phyloP scores from a whole-genome alignment of 2,329 filamentous ascomycete species.

The Aspergillus candidus region DNA sequence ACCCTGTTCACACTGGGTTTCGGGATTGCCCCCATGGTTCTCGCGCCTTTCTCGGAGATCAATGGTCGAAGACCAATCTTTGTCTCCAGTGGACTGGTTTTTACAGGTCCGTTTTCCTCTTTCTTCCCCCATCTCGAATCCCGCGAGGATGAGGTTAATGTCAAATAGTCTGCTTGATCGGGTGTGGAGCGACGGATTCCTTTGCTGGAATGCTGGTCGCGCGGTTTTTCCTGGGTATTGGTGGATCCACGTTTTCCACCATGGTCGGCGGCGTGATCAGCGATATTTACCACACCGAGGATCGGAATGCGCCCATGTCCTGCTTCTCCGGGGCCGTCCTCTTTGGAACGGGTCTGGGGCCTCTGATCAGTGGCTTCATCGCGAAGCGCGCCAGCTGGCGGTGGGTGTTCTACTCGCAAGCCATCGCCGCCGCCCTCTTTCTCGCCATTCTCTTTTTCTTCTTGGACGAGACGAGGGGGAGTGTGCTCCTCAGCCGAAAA shows the following conservation, averaged over 20 bases:
- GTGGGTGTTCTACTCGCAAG: constrained; percentile 81
- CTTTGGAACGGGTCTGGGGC: constrained; percentile 68
- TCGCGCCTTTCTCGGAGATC: constrained; percentile 79
- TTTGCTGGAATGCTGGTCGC: constrained; percentile 67
- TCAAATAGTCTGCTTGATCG: constrained; percentile 53
- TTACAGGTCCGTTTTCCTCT: constrained; percentile 40
- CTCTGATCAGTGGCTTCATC: constrained; percentile 63
- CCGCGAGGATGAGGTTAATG: constrained; percentile 1
- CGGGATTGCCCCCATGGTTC: constrained; percentile 73
- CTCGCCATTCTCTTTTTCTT: constrained; percentile 57
- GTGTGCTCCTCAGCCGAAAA: constrained; percentile 67
- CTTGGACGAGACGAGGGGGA: constrained; percentile 73
- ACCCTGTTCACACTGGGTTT: constrained; percentile 77
- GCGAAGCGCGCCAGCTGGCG: constrained; percentile 62
- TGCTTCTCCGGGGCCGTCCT: constrained; percentile 70
- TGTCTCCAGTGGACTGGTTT: constrained; percentile 62
- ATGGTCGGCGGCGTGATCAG: constrained; percentile 81
- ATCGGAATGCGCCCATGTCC: constrained; percentile 80
- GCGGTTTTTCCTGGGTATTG: constrained; percentile 67
- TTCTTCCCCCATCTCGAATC: too few species aligned
- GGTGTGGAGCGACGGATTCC: constrained; percentile 63
- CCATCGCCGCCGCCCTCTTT: constrained; percentile 58
- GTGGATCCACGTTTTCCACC: constrained; percentile 67
- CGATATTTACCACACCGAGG: constrained; percentile 69
- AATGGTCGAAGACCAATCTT: constrained; percentile 80